Evolutionary conservation across 2,329 filamentous ascomycete species (phyloP).

Genomic region (Talaromyces marneffei): DNA sequence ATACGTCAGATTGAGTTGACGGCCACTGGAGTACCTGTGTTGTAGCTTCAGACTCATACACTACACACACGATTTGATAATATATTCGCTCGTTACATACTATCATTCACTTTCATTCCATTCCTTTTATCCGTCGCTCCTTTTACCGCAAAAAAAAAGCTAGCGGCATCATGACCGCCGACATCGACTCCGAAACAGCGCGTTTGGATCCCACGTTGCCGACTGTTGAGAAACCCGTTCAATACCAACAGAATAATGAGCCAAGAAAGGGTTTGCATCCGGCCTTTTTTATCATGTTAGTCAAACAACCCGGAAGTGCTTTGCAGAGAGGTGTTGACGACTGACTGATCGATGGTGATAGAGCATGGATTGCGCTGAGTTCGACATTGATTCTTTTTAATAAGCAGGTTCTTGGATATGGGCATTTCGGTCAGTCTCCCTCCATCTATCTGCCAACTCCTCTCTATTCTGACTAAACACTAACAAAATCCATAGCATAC

Average conservation of each 20-base stretch:
- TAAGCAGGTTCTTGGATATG: slow-evolving; percentile 90
- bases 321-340: background rate
- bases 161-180: slow-evolving; percentile 5
- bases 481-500: slow-evolving; percentile 5
- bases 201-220: slow-evolving; percentile 55
- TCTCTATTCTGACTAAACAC: background rate
- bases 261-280: slow-evolving; percentile 63
- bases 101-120: background rate
- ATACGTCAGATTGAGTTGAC: background rate
- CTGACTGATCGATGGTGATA: slow-evolving; percentile 32
- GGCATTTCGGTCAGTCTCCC: slow-evolving; percentile 65
- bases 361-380: slow-evolving; percentile 85
- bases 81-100: background rate
- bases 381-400: slow-evolving; percentile 97
- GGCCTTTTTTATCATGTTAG: slow-evolving; percentile 68
- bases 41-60: background rate
- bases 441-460: too few relatives aligned
- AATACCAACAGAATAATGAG: slow-evolving; percentile 53
- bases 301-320: background rate
- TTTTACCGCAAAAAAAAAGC: background rate
- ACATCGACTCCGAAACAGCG: slow-evolving; percentile 1
- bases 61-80: background rate
- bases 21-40: background rate
- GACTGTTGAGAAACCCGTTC: slow-evolving; percentile 62
- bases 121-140: background rate